Evolutionary conservation across 805 yeast species (phyloP), one percentile per base, ranked within the genome.

Genomic region (Barnettozyma siamensis): DNA sequence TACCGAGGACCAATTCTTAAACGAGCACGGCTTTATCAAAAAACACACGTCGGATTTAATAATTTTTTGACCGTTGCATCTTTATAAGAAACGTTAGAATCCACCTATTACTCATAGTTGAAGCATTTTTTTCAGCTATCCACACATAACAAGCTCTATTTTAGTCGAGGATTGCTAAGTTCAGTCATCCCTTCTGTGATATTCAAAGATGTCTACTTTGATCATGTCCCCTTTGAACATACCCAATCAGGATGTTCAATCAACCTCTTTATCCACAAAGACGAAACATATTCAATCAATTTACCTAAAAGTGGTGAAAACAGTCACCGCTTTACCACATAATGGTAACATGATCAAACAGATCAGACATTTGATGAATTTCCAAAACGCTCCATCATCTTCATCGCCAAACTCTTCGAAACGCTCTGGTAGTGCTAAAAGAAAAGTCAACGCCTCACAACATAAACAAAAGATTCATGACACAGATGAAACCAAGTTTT

Each of bases 121-220:
- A n/a, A n/a, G n/a, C n/a, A n/a, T n/a, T n/a, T n/a, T n/a, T n/a
- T n/a, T n/a, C n/a, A n/a, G n/a, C n/a, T n/a, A n/a, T n/a, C n/a
- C n/a, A n/a, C n/a, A n/a, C n/a, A n/a, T n/a, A n/a, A n/a, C n/a
- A n/a, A n/a, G n/a, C n/a, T n/a, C n/a, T n/a, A n/a, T n/a, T n/a
- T n/a, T n/a, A n/a, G n/a, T n/a, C n/a, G n/a, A n/a, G n/a, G n/a
- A n/a, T n/a, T n/a, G n/a, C n/a, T n/a, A n/a, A n/a, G n/a, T n/a
- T n/a, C n/a, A n/a, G n/a, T n/a, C n/a, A n/a, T n/a, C n/a, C n/a
- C n/a, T n/a, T n/a, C n/a, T n/a, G n/a, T n/a, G n/a, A n/a, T n/a
- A n/a, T 31, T 8, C n/a, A 5, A 38, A 32, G 33, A 38, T 38
- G 41, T 13, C 36, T n/a, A 16, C 29, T 12, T 24, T 38, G 41